A percentile compares a stretch with the other conserved stretches of the same genome.
Conservation (phyloP, 441 rosid genomes). For the Brassica hybrid region DNA sequence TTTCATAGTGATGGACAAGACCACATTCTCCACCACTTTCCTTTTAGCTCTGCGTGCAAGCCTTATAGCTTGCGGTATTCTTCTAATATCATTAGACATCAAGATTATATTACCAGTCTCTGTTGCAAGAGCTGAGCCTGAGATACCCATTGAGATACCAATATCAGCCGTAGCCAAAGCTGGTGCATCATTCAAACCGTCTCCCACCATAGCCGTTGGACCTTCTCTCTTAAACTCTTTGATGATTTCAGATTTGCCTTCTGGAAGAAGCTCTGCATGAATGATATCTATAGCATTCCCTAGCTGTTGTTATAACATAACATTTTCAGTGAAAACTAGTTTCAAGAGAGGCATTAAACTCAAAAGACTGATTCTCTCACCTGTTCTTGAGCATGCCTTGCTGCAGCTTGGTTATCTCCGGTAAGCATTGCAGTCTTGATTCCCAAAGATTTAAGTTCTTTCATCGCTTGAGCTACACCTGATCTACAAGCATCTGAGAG, state of each 20-base stretch:
- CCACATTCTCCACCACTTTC: constrained; percentile 73
- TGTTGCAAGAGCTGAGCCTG: constrained; percentile 84
- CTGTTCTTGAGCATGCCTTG: constrained; percentile 73
- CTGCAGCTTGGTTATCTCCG: constrained; percentile 70
- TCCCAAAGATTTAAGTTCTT: constrained; percentile 53
- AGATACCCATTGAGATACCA: constrained; percentile 89
- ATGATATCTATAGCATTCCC: constrained; percentile 58
- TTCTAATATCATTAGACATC: constrained; percentile 81
- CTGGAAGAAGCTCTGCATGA: constrained; percentile 73
- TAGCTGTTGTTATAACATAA: constrained; percentile 49
- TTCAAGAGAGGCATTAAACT: constrained; percentile 22
- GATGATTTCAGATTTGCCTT: constrained; percentile 64
- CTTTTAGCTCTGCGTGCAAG: constrained; percentile 62
- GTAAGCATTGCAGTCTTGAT: constrained; percentile 78
- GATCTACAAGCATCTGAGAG: constrained; percentile 77
- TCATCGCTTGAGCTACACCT: constrained; percentile 64
- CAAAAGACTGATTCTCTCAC: constrained; percentile 38
- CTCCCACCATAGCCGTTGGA: constrained; percentile 78
- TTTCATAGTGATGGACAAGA: constrained; percentile 64
- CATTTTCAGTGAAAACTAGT: not conserved
- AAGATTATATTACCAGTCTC: constrained; percentile 76
- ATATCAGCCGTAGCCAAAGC: constrained; percentile 81
- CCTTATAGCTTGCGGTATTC: constrained; percentile 60
- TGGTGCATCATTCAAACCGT: constrained; percentile 87
- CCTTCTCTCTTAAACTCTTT: constrained; percentile 58